These are phyloP conservation scores for Chamaecrista fasciculata DNA, from an alignment of 306 rosid species.

Conservation along the genomic window DNA sequence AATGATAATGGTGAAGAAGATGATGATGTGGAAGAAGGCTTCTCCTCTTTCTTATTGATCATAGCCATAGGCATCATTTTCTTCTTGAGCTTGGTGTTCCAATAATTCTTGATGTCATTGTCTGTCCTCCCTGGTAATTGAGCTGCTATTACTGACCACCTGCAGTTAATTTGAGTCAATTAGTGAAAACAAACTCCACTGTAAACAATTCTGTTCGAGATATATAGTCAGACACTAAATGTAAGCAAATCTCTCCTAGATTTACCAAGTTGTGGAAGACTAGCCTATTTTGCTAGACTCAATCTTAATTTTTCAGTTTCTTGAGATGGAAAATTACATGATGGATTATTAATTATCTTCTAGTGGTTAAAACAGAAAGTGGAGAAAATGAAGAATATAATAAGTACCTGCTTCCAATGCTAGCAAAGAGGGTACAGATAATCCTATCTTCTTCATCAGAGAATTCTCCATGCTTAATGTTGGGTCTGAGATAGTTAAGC, in stretches of 20 bases:
- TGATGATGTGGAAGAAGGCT: constrained; percentile 34
- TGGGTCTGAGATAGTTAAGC: constrained; percentile 77
- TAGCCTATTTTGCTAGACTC: too few relatives aligned
- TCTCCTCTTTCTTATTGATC: constrained; percentile 25
- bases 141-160: constrained; percentile 77
- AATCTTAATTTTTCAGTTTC: too few relatives aligned
- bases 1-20: constrained; percentile 26
- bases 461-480: constrained; percentile 70
- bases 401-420: constrained; percentile 84
- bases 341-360: not conserved
- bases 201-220: too few relatives aligned
- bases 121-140: constrained; percentile 68
- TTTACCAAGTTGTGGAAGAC: too few relatives aligned
- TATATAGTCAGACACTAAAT: too few relatives aligned
- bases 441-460: constrained; percentile 63
- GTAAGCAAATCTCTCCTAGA: too few relatives aligned
- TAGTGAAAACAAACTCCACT: too few relatives aligned
- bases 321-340: not conserved
- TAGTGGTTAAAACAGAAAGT: not conserved
- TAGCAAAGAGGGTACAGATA: constrained; percentile 61
- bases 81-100: constrained; percentile 78
- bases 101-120: constrained; percentile 65
- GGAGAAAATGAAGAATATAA: not conserved
- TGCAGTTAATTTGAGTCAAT: constrained; percentile 16
- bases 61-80: constrained; percentile 36